Evolutionary conservation across 2,329 filamentous ascomycete genomes (phyloP).

Genomic region (Fusarium stilboides): DNA sequence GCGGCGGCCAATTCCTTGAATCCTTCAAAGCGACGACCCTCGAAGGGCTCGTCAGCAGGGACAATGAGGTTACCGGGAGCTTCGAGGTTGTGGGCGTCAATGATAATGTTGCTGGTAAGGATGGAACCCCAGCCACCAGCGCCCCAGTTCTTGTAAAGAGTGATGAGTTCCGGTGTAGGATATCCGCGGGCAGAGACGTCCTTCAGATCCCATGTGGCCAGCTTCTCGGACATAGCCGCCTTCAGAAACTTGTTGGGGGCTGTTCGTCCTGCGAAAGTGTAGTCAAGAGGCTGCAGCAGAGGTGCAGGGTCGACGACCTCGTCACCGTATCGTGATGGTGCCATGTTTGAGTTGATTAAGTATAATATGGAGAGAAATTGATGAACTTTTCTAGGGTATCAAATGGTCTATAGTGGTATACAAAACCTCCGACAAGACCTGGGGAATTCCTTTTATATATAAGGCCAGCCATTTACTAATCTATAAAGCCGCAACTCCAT

Average conservation of each 20-base stretch:
- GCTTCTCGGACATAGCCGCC: conserved; percentile 38
- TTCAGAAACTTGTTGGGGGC: conserved; percentile 38
- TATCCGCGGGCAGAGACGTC: conserved; percentile 36
- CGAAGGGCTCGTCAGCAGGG: conserved; percentile 17
- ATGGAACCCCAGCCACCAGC: conserved; percentile 35
- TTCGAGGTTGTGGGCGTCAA: conserved; percentile 33
- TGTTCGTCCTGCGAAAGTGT: conserved; percentile 28
- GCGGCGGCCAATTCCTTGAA: conserved; percentile 32
- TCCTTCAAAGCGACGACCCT: conserved; percentile 32
- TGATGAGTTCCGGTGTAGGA: conserved; percentile 32
- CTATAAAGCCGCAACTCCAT: neutral
- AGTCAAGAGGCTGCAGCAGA: conserved; percentile 30
- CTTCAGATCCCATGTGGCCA: conserved; percentile 34
- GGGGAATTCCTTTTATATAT: conserved; percentile 8
- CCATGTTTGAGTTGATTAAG: conserved; percentile 15
- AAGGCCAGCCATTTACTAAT: neutral
- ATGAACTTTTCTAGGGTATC: neutral
- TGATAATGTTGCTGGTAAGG: conserved; percentile 33
- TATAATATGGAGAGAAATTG: neutral
- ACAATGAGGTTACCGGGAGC: conserved; percentile 27
- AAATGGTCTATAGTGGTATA: neutral
- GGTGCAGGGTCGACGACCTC: conserved; percentile 33
- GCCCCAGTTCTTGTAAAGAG: conserved; percentile 34
- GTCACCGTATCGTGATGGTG: conserved; percentile 22
- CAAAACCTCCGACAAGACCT: neutral